Base-by-base conservation (phyloP, 192 early-diverging fungal species). In the Spinellus fusiger region DNA sequence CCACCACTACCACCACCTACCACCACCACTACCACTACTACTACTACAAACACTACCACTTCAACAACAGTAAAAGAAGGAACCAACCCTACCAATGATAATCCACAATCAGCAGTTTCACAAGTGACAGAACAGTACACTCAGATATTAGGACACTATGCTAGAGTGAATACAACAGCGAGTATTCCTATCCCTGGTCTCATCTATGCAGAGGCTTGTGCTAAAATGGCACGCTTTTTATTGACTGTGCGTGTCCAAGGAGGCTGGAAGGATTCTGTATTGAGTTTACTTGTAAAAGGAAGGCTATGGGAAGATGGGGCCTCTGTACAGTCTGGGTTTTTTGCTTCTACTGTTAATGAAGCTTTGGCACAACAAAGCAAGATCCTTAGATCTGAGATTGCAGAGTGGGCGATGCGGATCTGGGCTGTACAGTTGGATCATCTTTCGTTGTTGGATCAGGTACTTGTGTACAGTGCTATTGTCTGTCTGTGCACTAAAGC, bases 51-150 rank as follows among this genome's bases (percentile, higher is more conserved):
- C 8, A 23, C 6, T 35, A 33, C 59, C 28, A 49, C 1, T 13
- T n/a, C 7, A 38, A 9, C n/a, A 28, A 31, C 48, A n/a, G n/a
- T n/a, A n/a, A n/a, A n/a, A 44, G 10, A 44, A 44, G 13, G 40
- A n/a, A 44, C 18, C 40, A 18, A 3, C 32, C 16, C 51, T 27
- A 22, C 49, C 25, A 26, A 23, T 8, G 32, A 32, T 13, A 34
- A 35, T 37, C 35, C 64, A 52, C 34, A 63, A 59, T 69, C 75
- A 2, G 49, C 76, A 8, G 64, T 77, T 20, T 51, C 65, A 25
- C 88, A 92, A 29, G 70, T 88, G 18, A 78, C 81, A 4, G 88
- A 90, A 34, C 76, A 84, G 52, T 90, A 85, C 58, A 68, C 84
- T n/a, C 77, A 80, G 5, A 76, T 92, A 6, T 61, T 89, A 10